These are phyloP conservation scores for Neofusicoccum kwambonambiense DNA, from an alignment of 2,329 filamentous ascomycete genomes.

Conservation along the genomic window DNA sequence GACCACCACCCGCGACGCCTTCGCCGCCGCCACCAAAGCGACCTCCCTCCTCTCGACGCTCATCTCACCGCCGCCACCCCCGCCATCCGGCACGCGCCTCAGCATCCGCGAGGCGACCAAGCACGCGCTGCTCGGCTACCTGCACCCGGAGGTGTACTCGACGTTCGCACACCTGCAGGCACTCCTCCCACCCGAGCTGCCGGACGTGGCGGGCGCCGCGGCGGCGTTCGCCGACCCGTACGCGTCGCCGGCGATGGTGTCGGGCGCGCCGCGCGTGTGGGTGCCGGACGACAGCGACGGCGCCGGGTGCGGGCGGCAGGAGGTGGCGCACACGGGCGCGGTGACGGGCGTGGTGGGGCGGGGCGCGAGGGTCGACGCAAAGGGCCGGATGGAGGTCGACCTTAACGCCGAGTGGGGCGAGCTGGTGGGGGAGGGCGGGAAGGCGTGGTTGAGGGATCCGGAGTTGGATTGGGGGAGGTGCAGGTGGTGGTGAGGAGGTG, in stretches of 20 bases:
- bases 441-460: slow-evolving; percentile 5
- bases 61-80: neutral
- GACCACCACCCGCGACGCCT: neutral
- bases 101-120: neutral
- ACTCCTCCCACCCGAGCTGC: neutral
- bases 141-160: slow-evolving; percentile 3
- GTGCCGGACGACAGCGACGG: neutral
- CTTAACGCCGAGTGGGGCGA: neutral
- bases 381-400: neutral
- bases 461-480: slow-evolving; percentile 12
- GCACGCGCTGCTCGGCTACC: neutral
- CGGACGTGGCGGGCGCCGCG: neutral
- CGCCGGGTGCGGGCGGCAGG: neutral
- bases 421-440: neutral
- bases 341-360: neutral
- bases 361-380: neutral
- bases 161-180: neutral
- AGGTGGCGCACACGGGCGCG: neutral
- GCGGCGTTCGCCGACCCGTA: neutral
- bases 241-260: slow-evolving; percentile 4
- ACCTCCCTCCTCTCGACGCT: neutral
- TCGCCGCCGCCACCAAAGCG: neutral
- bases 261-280: slow-evolving; percentile 4
- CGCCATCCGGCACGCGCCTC: neutral
- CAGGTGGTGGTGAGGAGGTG: slow-evolving; percentile 2